Percentiles rank a stretch among this genome's conserved stretches.
Conservation (phyloP, 192 early-diverging fungal genomes). For the Chytriomyces sp. region DNA sequence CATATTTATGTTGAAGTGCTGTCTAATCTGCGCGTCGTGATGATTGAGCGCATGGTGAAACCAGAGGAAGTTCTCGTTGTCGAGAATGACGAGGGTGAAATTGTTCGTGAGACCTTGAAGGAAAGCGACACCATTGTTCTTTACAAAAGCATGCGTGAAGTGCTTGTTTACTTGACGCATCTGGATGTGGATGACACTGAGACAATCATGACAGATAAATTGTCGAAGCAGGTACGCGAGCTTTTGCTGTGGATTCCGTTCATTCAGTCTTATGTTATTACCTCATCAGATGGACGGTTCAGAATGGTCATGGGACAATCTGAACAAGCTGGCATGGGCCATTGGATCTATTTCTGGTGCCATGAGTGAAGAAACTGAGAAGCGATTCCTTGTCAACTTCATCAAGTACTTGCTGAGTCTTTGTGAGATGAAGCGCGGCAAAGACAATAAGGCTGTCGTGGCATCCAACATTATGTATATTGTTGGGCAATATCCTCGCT, state of each 20-base stretch:
- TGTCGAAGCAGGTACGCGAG: slow-evolving; percentile 75
- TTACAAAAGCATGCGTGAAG: slow-evolving; percentile 98
- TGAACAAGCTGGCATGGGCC: slow-evolving; percentile 99
- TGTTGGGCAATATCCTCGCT: slow-evolving; percentile 99
- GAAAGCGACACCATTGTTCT: slow-evolving; percentile 97
- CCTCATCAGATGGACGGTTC: slow-evolving; percentile 81
- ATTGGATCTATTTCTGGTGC: slow-evolving; percentile 98
- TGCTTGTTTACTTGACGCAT: slow-evolving; percentile 96
- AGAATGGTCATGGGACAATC: slow-evolving; percentile 98
- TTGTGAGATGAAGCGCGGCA: slow-evolving; percentile 97
- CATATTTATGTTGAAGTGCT: slow-evolving; percentile 85
- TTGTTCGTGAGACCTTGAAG: slow-evolving; percentile 95
- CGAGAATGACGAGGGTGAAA: slow-evolving; percentile 99
- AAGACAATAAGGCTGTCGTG: slow-evolving; percentile 99
- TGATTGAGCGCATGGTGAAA: slow-evolving; percentile 99
- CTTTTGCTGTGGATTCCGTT: not conserved
- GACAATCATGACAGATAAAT: slow-evolving; percentile 93
- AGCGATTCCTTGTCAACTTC: slow-evolving; percentile 95
- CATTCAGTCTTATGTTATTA: slow-evolving; percentile 10
- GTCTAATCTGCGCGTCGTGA: slow-evolving; percentile 84
- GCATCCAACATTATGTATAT: slow-evolving; percentile 99
- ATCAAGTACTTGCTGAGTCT: slow-evolving; percentile 97
- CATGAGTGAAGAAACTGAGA: slow-evolving; percentile 96
- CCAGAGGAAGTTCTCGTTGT: slow-evolving; percentile 98
- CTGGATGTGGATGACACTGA: slow-evolving; percentile 94